These are phyloP conservation scores for Cladosporium sp. DNA, from an alignment of 2,329 filamentous ascomycete genomes.

Conservation along the genomic window DNA sequence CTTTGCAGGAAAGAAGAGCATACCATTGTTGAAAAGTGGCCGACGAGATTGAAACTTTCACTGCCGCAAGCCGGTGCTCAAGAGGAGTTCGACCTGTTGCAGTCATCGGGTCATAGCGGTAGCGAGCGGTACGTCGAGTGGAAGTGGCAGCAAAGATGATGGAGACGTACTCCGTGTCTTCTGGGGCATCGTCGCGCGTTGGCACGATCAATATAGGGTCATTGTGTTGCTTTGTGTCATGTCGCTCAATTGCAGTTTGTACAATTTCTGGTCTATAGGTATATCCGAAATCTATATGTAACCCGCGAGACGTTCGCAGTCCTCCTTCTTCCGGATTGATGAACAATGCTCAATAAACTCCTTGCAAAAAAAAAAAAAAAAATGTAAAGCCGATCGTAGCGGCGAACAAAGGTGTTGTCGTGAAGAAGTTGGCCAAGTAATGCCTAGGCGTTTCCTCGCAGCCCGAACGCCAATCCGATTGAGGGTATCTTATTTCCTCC, in stretches of 20 bases:
- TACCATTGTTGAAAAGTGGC: background rate
- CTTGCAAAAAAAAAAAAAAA: background rate
- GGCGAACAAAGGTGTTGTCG: background rate
- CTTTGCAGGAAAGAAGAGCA: background rate
- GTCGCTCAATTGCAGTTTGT: too few species aligned
- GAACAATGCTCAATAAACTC: background rate
- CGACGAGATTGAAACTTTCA: background rate
- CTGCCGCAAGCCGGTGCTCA: background rate
- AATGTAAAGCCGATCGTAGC: background rate
- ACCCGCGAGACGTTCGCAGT: conserved; percentile 29
- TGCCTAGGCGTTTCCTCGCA: too few species aligned
- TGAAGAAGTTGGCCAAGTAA: background rate
- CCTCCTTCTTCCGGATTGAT: conserved; percentile 6
- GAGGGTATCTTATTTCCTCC: background rate
- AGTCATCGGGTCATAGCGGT: background rate
- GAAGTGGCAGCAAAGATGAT: too few species aligned
- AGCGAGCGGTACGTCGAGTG: background rate
- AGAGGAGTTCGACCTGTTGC: background rate
- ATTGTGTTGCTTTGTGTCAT: too few species aligned
- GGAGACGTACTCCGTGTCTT: too few species aligned
- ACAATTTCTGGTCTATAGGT: background rate
- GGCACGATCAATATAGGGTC: too few species aligned
- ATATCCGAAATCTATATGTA: background rate
- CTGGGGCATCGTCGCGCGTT: too few species aligned
- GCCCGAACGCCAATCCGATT: background rate